Evolutionary conservation across 768 basidiomycete species (phyloP).

Genomic region (Gelatoporia subvermispora): DNA sequence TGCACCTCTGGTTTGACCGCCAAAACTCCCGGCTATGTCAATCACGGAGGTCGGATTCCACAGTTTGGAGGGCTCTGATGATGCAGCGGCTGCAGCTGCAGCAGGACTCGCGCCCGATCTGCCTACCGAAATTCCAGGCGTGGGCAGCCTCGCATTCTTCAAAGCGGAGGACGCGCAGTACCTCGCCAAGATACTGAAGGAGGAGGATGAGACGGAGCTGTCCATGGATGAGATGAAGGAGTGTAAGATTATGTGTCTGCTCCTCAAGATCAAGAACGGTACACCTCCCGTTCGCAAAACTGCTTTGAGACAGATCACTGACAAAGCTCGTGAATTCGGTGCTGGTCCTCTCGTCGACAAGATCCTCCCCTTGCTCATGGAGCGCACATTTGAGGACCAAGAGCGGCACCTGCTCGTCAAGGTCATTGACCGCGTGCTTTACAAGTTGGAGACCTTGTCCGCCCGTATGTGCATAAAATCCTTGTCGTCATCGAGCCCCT

Average conservation of each 20-base stretch:
- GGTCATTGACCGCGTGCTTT: constrained; percentile 96
- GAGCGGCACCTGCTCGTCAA: constrained; percentile 98
- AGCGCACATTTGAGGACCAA: constrained; percentile 94
- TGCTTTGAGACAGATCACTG: constrained; percentile 95
- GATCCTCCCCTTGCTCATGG: constrained; percentile 96
- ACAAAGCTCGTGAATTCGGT: constrained; percentile 97
- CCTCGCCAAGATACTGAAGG: constrained; percentile 92
- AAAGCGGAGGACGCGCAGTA: constrained; percentile 98
- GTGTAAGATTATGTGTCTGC: constrained; percentile 95
- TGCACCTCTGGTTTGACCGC: constrained; percentile 63
- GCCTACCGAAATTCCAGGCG: constrained; percentile 96
- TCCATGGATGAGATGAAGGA: constrained; percentile 98
- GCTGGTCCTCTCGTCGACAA: constrained; percentile 98
- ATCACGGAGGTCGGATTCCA: constrained; percentile 74
- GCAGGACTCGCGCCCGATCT: constrained; percentile 90
- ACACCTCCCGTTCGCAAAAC: constrained; percentile 98
- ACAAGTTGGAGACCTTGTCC: constrained; percentile 99
- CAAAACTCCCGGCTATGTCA: constrained; percentile 47
- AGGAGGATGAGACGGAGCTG: constrained; percentile 91
- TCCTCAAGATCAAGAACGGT: constrained; percentile 99
- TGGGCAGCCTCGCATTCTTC: constrained; percentile 96
- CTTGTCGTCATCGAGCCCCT: constrained; percentile 99
- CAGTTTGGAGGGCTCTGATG: constrained; percentile 92
- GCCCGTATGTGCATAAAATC: constrained; percentile 99
- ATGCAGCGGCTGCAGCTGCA: constrained; percentile 81